Evolutionary conservation across 139 green algal genomes (phyloP).

Genomic region (Medakamo hakoo): DNA sequence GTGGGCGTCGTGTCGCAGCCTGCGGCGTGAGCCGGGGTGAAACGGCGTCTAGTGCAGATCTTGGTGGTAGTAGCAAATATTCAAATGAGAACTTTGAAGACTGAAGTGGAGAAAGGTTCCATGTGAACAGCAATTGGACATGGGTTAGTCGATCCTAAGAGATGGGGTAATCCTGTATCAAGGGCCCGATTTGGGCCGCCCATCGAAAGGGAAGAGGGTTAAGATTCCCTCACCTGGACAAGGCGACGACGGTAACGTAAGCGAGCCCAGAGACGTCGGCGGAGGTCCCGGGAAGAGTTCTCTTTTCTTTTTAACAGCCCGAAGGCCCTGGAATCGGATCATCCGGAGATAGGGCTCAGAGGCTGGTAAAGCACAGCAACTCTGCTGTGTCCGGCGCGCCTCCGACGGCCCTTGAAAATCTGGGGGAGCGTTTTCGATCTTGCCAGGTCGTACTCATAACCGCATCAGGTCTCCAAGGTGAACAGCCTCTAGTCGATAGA

Average conservation of each 20-base stretch:
- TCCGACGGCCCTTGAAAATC: constrained; percentile 80
- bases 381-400: constrained; percentile 72
- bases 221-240: constrained; percentile 85
- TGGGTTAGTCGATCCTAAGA: constrained; percentile 88
- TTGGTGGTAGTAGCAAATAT: constrained; percentile 93
- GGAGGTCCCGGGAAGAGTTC: constrained; percentile 74
- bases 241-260: constrained; percentile 68
- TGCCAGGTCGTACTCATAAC: constrained; percentile 83
- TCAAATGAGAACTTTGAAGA: constrained; percentile 87
- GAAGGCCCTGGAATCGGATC: constrained; percentile 73
- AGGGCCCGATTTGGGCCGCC: constrained; percentile 48
- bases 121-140: constrained; percentile 93
- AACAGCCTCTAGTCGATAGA: constrained; percentile 91
- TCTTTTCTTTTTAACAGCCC: constrained; percentile 90
- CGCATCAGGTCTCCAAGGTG: constrained; percentile 93
- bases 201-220: constrained; percentile 84
- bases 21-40: constrained; percentile 66
- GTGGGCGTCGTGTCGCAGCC: constrained; percentile 63
- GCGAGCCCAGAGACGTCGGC: constrained; percentile 65
- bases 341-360: constrained; percentile 73
- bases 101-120: constrained; percentile 84
- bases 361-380: constrained; percentile 69
- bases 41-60: constrained; percentile 78
- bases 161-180: constrained; percentile 76
- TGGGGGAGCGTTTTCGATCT: constrained; percentile 55